These are phyloP conservation scores for Plicaturopsis crispa DNA, from an alignment of 768 basidiomycete genomes.

Conservation along the genomic window DNA sequence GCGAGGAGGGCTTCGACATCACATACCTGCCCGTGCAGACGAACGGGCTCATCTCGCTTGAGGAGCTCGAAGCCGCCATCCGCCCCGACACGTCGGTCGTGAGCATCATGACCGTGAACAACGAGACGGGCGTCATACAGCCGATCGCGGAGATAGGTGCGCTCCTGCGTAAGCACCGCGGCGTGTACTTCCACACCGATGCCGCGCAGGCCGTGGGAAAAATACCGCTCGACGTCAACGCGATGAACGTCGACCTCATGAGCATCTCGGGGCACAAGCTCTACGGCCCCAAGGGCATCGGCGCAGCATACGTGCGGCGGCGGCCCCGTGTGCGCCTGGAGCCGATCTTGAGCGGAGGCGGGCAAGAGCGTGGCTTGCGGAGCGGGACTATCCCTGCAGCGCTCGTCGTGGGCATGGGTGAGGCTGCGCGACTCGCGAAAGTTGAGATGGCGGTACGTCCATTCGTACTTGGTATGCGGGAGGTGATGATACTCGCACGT, in stretches of 20 bases:
- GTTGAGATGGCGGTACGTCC: constrained; percentile 85
- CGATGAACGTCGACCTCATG: constrained; percentile 91
- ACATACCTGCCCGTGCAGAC: constrained; percentile 93
- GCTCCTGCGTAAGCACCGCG: constrained; percentile 77
- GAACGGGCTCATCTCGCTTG: constrained; percentile 77
- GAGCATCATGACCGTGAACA: constrained; percentile 98
- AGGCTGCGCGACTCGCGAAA: constrained; percentile 88
- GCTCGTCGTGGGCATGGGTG: constrained; percentile 87
- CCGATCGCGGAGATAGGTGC: constrained; percentile 93
- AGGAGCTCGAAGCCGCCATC: constrained; percentile 78
- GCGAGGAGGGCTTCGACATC: constrained; percentile 95
- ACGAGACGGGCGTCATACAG: constrained; percentile 98
- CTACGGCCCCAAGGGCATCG: constrained; percentile 96
- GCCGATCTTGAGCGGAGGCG: constrained; percentile 92
- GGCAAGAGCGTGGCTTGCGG: constrained; percentile 91
- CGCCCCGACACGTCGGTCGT: constrained; percentile 91
- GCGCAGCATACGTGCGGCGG: constrained; percentile 89
- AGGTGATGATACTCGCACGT: constrained; percentile 43
- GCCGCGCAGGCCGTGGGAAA: constrained; percentile 95
- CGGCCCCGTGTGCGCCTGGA: constrained; percentile 90
- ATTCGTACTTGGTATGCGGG: constrained; percentile 7
- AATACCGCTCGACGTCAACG: constrained; percentile 88
- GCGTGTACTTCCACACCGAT: constrained; percentile 94
- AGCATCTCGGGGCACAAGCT: constrained; percentile 97
- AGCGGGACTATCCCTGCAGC: constrained; percentile 92